Base-by-base conservation (phyloP, 129 eudicot genomes). In the Lactuca saligna region DNA sequence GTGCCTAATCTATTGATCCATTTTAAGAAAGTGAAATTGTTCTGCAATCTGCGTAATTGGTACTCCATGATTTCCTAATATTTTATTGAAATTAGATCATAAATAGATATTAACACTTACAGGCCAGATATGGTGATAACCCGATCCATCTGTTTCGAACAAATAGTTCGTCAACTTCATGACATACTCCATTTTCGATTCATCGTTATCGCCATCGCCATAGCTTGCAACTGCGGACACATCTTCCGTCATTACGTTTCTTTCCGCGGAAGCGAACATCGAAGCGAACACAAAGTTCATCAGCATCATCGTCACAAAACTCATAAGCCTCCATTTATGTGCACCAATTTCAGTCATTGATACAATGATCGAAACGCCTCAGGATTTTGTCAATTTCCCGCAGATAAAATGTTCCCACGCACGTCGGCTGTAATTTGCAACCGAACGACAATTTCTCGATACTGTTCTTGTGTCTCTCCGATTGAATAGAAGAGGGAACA, bases 111-210 rank as follows among this genome's bases (percentile, higher is more conserved):
- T 20, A 17, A 69, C n/a, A 77, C 86, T 88, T 82, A 92, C 98
- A 65, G 98, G 98, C 98, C 98, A 92, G 73, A 92, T 86, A 82
- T 89, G 98, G 7, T 86, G 95, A 78, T 92, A 92, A 15, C 95
- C 91, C 4, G 87, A 79, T 81, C 81, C 74, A 81, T 73, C 72
- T 0, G 81, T 38, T 48, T 81, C 87, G 89, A 91, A 92, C 55
- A 88, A 49, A 74, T 79, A 82, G 76, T 85, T 79, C 37, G 75
- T 64, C 29, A 92, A 8, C 58, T 73, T 60, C 15, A 76, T 57
- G 3, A 80, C 37, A 32, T 60, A 65, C 63, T 48, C 70, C 25
- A 74, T 54, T 9, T 66, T 71, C n/a, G 88, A 62, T 64, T 58
- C 72, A 39, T 70, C 79, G 25, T 54, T 70, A 39, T 70, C 79